Percentiles rank a stretch among this genome's conserved stretches.
These are phyloP conservation scores for Erodium trifolium DNA, from an alignment of 441 rosid species.

Conservation along the genomic window DNA sequence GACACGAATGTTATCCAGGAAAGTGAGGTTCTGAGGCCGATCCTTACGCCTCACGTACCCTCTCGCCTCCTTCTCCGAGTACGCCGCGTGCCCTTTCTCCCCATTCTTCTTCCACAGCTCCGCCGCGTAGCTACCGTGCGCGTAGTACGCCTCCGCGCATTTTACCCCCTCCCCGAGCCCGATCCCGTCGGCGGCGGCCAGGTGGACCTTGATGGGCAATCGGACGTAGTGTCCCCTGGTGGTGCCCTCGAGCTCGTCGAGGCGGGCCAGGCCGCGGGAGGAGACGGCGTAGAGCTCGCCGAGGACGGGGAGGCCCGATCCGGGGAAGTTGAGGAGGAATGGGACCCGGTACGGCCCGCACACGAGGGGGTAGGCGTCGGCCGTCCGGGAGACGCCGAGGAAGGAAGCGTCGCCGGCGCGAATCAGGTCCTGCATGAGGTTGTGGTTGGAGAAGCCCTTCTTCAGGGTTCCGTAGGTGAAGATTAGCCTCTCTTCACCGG, in stretches of 20 bases:
- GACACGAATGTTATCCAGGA: constrained; percentile 55
- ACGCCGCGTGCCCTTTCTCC: constrained; percentile 33
- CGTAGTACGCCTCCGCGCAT: constrained; percentile 50
- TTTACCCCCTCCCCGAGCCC: not conserved
- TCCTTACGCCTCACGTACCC: constrained; percentile 65
- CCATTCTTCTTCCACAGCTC: constrained; percentile 58
- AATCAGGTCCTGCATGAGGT: too few relatives aligned
- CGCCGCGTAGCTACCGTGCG: constrained; percentile 45
- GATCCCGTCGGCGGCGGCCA: not conserved
- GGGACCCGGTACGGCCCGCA: too few relatives aligned
- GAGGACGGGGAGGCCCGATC: too few relatives aligned
- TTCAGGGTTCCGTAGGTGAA: too few relatives aligned
- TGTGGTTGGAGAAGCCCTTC: too few relatives aligned
- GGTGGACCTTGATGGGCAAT: constrained; percentile 27
- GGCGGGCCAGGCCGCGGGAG: too few relatives aligned
- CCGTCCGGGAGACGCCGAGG: too few relatives aligned
- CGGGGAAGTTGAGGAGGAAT: too few relatives aligned
- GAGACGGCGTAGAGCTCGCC: too few relatives aligned
- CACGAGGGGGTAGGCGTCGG: too few relatives aligned
- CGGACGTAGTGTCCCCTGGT: constrained; percentile 54
- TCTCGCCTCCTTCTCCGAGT: constrained; percentile 52
- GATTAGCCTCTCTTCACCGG: too few relatives aligned
- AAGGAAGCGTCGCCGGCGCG: too few relatives aligned
- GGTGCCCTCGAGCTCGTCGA: constrained; percentile 37
- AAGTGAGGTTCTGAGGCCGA: constrained; percentile 53